Conservation (phyloP, 495 filamentous ascomycete genomes). For the Margaritispora aquatica region DNA sequence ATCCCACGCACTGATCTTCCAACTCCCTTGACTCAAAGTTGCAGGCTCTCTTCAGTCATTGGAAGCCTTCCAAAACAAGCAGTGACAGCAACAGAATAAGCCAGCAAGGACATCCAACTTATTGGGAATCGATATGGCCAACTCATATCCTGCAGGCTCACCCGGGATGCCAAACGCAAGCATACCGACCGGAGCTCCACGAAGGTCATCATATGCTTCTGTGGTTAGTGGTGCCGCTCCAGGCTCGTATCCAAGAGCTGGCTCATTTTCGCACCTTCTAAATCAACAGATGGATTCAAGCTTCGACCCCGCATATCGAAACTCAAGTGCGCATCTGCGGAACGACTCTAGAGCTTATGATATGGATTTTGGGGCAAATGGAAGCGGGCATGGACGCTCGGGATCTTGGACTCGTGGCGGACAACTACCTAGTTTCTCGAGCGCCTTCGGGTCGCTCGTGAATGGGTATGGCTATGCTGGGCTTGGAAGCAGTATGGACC, state of each 20-base stretch:
- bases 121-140: slow-evolving; percentile 20
- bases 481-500: slow-evolving; percentile 26
- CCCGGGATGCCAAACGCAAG: slow-evolving; percentile 26
- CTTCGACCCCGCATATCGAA: slow-evolving; percentile 33
- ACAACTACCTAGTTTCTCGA: slow-evolving; percentile 28
- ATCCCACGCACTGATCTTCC: slow-evolving; percentile 1
- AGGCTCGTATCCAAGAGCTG: slow-evolving; percentile 32
- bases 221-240: slow-evolving; percentile 63
- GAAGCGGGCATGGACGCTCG: slow-evolving; percentile 21
- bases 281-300: slow-evolving; percentile 42
- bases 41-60: neutral
- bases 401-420: slow-evolving; percentile 34
- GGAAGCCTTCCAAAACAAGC: neutral
- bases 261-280: slow-evolving; percentile 56
- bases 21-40: neutral
- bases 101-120: neutral
- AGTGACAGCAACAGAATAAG: neutral
- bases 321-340: slow-evolving; percentile 28
- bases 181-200: slow-evolving; percentile 31
- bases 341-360: slow-evolving; percentile 27
- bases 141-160: slow-evolving; percentile 26
- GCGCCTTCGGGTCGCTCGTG: slow-evolving; percentile 23
- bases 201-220: slow-evolving; percentile 68
- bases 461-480: slow-evolving; percentile 17
- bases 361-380: slow-evolving; percentile 29